These are phyloP conservation scores for Tuber calosporum DNA, from an alignment of 495 filamentous ascomycete species.

Conservation along the genomic window DNA sequence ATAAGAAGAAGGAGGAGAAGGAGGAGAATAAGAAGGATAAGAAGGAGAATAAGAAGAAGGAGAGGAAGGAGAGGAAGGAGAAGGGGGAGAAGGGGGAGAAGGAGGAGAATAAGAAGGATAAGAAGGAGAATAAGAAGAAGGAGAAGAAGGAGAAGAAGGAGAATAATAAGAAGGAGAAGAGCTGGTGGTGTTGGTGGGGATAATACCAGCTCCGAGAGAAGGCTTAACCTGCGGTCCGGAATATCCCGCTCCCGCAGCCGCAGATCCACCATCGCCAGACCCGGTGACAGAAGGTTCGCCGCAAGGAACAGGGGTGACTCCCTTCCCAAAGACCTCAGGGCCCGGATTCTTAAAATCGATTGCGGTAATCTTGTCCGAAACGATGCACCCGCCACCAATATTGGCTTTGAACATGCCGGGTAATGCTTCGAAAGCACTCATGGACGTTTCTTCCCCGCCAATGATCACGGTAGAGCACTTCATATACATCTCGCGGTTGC, in stretches of 20 bases:
- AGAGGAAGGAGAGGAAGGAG: no score
- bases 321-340: neutral
- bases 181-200: neutral
- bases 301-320: neutral
- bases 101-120: no score
- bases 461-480: constrained; percentile 66
- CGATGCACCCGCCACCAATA: constrained; percentile 45
- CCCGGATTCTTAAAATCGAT: constrained; percentile 19
- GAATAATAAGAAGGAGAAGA: neutral
- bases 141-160: no score
- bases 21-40: no score
- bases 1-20: no score
- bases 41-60: no score
- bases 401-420: constrained; percentile 78
- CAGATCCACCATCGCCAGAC: neutral
- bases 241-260: neutral
- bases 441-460: constrained; percentile 44
- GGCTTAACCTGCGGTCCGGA: neutral
- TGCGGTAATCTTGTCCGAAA: constrained; percentile 2
- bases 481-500: constrained; percentile 90
- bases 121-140: no score
- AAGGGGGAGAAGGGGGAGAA: no score
- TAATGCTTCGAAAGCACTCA: constrained; percentile 43
- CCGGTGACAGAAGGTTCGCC: neutral
- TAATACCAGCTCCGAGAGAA: neutral